Conservation (phyloP, 73 alveolate species). For the Stentor coeruleus region DNA sequence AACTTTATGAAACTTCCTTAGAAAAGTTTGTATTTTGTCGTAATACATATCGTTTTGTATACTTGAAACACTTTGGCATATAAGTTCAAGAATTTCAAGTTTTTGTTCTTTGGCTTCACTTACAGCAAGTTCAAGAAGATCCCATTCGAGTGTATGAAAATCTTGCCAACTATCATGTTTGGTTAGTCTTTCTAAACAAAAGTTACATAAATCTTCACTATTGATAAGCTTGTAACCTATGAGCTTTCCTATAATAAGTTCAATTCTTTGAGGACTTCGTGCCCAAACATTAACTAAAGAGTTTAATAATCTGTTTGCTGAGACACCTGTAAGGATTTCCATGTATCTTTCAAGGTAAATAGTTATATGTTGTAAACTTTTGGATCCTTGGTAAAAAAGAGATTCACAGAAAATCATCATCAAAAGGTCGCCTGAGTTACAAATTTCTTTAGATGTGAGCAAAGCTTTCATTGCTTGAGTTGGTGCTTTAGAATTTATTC, state of each 20-base stretch:
- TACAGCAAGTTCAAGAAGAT: not conserved
- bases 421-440: constrained; percentile 23
- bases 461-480: constrained; percentile 22
- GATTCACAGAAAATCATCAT: constrained; percentile 15
- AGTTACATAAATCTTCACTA: not conserved
- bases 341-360: constrained; percentile 11
- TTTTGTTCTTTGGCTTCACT: not conserved
- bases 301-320: not conserved
- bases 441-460: constrained; percentile 17
- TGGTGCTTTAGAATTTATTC: constrained; percentile 15
- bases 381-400: constrained; percentile 15
- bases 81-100: not conserved
- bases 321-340: not conserved
- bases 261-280: constrained; percentile 19
- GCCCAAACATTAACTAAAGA: constrained; percentile 3
- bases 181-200: not conserved
- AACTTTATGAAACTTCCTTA: too few relatives aligned
- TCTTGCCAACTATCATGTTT: not conserved
- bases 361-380: constrained; percentile 15
- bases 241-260: not conserved
- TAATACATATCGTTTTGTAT: too few relatives aligned
- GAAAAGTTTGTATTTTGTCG: too few relatives aligned
- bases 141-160: not conserved
- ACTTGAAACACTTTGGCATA: not conserved
- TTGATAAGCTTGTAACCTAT: not conserved